A percentile compares a stretch with the other conserved stretches of the same genome.
These are phyloP conservation scores for Penicillium alfredii DNA, from an alignment of 495 filamentous ascomycete genomes.

Conservation along the genomic window DNA sequence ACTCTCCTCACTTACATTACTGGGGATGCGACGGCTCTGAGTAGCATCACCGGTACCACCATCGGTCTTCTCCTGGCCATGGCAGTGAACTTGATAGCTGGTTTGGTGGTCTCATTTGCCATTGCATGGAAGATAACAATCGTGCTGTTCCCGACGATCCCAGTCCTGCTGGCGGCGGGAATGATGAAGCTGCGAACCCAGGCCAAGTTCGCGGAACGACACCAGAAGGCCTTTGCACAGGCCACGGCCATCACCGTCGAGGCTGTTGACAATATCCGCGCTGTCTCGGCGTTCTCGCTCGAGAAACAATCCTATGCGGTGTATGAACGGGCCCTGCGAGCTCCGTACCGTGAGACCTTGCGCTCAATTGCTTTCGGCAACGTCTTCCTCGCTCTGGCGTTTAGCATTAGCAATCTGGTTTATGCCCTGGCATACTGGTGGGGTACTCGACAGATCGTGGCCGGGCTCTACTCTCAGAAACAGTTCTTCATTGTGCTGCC, in stretches of 20 bases:
- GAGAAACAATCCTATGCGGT: conserved; percentile 36
- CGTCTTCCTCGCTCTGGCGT: conserved; percentile 35
- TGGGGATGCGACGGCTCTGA: conserved; percentile 41
- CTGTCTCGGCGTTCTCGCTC: conserved; percentile 45
- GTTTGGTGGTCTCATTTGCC: conserved; percentile 30
- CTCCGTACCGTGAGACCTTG: conserved; percentile 43
- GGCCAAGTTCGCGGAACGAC: conserved; percentile 51
- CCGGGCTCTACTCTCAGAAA: conserved; percentile 49
- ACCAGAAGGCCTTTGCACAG: conserved; percentile 47
- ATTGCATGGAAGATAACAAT: conserved; percentile 41
- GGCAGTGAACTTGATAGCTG: conserved; percentile 33
- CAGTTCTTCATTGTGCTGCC: conserved; percentile 64
- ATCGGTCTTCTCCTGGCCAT: conserved; percentile 42
- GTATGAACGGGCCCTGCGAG: conserved; percentile 30
- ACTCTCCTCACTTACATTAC: conserved; percentile 43
- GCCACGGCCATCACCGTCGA: conserved; percentile 46
- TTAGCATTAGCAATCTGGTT: conserved; percentile 45
- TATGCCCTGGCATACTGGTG: conserved; percentile 67
- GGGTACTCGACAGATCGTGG: conserved; percentile 51
- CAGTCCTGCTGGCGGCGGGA: conserved; percentile 35
- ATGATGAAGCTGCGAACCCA: conserved; percentile 50
- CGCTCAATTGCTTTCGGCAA: conserved; percentile 36
- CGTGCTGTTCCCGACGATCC: conserved; percentile 34
- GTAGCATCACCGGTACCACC: conserved; percentile 41
- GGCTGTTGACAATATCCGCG: conserved; percentile 46